Conservation (phyloP, 768 basidiomycete genomes). For the Amanita rimosa region DNA sequence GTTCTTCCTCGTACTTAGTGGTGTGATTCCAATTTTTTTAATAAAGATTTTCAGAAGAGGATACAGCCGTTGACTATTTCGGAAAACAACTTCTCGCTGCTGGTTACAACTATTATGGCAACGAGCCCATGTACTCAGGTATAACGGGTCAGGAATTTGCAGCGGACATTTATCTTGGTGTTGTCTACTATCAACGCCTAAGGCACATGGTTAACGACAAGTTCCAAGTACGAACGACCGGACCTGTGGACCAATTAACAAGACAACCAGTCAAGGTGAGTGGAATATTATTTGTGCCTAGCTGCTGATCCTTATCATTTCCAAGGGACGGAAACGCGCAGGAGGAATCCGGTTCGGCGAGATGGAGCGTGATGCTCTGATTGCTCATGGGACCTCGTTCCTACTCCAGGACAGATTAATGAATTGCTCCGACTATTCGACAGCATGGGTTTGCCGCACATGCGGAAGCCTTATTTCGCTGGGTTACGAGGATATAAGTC, state of each 20-base stretch:
- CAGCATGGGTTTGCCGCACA: constrained; percentile 95
- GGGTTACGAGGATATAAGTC: constrained; percentile 82
- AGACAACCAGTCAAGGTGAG: constrained; percentile 93
- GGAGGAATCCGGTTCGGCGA: constrained; percentile 99
- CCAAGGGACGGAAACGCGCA: constrained; percentile 92
- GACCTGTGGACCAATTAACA: constrained; percentile 92
- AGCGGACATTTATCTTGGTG: constrained; percentile 96
- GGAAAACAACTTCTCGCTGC: constrained; percentile 88
- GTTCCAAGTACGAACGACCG: constrained; percentile 98
- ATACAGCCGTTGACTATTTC: constrained; percentile 97
- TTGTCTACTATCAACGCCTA: constrained; percentile 97
- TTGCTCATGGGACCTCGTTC: constrained; percentile 98
- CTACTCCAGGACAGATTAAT: constrained; percentile 95
- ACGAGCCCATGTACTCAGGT: constrained; percentile 99
- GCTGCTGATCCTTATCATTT: constrained; percentile 1
- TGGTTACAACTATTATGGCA: constrained; percentile 98
- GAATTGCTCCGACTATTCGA: constrained; percentile 99
- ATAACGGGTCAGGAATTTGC: constrained; percentile 98
- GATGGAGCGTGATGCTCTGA: constrained; percentile 98
- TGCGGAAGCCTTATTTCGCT: constrained; percentile 95
- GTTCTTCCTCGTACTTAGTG: not conserved
- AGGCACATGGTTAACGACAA: constrained; percentile 99
- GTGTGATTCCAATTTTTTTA: constrained; percentile 5
- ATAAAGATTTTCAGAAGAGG: constrained; percentile 59
- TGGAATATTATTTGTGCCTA: constrained; percentile 4